These are phyloP conservation scores for Phytopythium vexans DNA, from an alignment of 352 stramenopile genomes.

Conservation along the genomic window DNA sequence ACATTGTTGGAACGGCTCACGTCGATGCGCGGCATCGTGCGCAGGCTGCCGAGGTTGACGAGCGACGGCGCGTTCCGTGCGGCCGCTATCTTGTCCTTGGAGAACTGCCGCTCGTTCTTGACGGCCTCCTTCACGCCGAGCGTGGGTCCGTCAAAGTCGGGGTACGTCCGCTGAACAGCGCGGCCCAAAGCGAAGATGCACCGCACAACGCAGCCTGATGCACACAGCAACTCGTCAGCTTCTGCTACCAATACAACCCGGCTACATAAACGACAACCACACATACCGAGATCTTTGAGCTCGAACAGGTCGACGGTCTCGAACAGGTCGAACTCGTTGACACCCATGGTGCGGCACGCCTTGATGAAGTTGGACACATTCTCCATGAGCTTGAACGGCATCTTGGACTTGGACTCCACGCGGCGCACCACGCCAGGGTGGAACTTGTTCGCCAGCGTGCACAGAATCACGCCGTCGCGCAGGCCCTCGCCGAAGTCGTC, in stretches of 20 bases:
- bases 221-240: not conserved
- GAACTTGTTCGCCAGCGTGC: constrained; percentile 81
- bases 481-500: constrained; percentile 79
- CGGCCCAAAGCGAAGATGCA: constrained; percentile 76
- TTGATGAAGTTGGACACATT: constrained; percentile 87
- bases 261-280: no score
- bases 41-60: constrained; percentile 68
- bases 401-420: constrained; percentile 81
- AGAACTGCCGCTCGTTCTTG: constrained; percentile 76
- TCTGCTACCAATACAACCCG: constrained; percentile 3
- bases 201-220: constrained; percentile 59
- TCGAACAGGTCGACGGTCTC: constrained; percentile 90
- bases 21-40: constrained; percentile 62
- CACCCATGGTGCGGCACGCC: constrained; percentile 78
- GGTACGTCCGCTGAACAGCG: constrained; percentile 72
- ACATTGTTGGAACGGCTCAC: constrained; percentile 56
- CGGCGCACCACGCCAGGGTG: constrained; percentile 56
- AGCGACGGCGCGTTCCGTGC: constrained; percentile 57
- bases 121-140: constrained; percentile 80
- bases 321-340: constrained; percentile 90
- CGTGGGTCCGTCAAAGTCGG: constrained; percentile 65
- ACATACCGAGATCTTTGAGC: constrained; percentile 73
- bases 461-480: constrained; percentile 80
- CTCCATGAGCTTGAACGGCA: constrained; percentile 93
- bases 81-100: constrained; percentile 58